These are phyloP conservation scores for Colletotrichum gloeosporioides DNA, from an alignment of 2,329 filamentous ascomycete genomes.

Conservation along the genomic window DNA sequence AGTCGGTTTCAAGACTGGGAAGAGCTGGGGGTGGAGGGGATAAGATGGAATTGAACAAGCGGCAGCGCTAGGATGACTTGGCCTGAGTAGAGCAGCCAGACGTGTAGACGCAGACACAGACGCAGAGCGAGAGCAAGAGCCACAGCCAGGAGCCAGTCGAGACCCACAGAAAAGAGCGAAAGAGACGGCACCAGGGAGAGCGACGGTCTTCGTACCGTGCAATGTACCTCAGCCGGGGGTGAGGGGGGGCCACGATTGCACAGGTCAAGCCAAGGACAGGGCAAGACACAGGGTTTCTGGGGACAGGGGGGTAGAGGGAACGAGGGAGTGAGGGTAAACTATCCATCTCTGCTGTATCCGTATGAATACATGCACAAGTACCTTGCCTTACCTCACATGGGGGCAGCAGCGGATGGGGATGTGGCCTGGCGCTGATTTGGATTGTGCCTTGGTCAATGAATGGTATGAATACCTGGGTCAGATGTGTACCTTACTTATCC, in stretches of 20 bases:
- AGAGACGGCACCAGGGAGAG: background rate
- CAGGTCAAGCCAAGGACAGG: constrained; percentile 10
- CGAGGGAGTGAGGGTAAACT: constrained; percentile 5
- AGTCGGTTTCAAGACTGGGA: constrained; percentile 17
- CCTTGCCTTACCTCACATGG: background rate
- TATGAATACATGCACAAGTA: background rate
- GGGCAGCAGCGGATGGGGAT: background rate
- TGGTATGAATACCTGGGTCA: background rate
- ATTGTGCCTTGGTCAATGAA: background rate
- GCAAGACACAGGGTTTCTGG: constrained; percentile 17
- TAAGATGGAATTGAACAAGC: constrained; percentile 23
- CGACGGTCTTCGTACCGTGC: constrained; percentile 5
- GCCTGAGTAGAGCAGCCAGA: constrained; percentile 10
- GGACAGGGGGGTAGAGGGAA: background rate
- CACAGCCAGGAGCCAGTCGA: background rate
- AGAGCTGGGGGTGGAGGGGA: constrained; percentile 23
- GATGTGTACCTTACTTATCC: background rate
- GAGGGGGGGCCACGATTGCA: background rate
- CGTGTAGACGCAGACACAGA: background rate
- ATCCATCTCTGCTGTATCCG: background rate
- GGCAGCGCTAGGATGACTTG: constrained; percentile 16
- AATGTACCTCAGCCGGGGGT: background rate
- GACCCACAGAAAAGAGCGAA: background rate
- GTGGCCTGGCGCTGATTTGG: background rate
- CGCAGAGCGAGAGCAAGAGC: background rate